Percentiles rank a stretch among this genome's conserved stretches.
Conservation (phyloP, 352 stramenopile genomes). For the Phytophthora agathidicida region DNA sequence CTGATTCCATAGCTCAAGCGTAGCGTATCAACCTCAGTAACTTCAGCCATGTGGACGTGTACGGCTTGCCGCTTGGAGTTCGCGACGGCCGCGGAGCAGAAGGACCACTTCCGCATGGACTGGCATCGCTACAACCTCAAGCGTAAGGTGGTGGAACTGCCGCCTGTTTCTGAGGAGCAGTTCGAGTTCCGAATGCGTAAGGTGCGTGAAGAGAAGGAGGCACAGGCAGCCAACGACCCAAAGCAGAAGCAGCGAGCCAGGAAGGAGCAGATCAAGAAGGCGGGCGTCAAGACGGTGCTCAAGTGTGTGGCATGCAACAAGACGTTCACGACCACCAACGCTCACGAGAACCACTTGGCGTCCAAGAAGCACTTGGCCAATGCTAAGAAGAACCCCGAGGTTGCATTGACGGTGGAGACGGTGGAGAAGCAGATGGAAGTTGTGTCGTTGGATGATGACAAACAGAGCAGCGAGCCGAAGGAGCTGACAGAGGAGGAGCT, state of each 20-base stretch:
- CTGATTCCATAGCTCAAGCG: conserved; percentile 7
- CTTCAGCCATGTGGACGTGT: conserved; percentile 73
- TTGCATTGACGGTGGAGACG: conserved; percentile 54
- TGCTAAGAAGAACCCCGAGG: conserved; percentile 71
- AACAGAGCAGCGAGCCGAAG: conserved; percentile 25
- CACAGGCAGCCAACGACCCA: conserved; percentile 56
- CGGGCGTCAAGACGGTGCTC: conserved; percentile 69
- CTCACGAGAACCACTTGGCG: conserved; percentile 84
- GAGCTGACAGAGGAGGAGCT: conserved; percentile 65
- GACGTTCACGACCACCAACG: conserved; percentile 80
- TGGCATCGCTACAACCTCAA: conserved; percentile 98
- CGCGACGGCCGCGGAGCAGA: conserved; percentile 62
- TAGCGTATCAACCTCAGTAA: not conserved
- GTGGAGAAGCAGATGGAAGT: conserved; percentile 75
- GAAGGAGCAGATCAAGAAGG: conserved; percentile 72
- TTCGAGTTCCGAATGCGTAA: conserved; percentile 86
- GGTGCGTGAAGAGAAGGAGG: conserved; percentile 65
- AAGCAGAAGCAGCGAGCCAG: conserved; percentile 79
- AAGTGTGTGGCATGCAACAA: conserved; percentile 91
- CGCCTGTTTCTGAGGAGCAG: conserved; percentile 89
- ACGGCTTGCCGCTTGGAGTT: conserved; percentile 84
- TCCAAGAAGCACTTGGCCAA: conserved; percentile 89
- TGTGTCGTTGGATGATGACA: conserved; percentile 30
- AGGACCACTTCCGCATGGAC: conserved; percentile 95
- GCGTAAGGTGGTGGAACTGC: conserved; percentile 95